Conservation (phyloP, 2,329 filamentous ascomycete species). For the Verticillium dahliae region DNA sequence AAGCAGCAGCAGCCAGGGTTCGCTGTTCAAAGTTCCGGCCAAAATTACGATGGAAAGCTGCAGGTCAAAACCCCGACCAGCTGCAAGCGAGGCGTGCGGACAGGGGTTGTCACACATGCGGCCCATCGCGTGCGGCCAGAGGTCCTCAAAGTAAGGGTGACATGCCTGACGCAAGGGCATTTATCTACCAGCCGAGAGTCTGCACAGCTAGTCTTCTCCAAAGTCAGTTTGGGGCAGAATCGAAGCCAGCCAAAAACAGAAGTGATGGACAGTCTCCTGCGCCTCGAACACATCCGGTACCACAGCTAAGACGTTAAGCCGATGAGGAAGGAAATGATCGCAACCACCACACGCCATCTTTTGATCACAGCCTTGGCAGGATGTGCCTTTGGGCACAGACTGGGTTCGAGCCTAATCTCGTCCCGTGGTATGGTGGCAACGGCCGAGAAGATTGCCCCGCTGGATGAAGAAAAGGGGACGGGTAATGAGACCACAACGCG, state of each 20-base stretch:
- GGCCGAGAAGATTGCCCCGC: not conserved
- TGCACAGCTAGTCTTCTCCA: not conserved
- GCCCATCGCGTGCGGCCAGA: not conserved
- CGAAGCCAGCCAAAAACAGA: not conserved
- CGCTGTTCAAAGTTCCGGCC: not conserved
- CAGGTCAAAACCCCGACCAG: not conserved
- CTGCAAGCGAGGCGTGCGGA: not conserved
- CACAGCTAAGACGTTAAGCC: not conserved
- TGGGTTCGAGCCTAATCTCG: not conserved
- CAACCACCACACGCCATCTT: not conserved
- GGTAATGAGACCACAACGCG: not conserved
- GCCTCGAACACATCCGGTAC: not conserved
- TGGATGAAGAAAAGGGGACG: not conserved
- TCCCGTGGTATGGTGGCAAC: not conserved
- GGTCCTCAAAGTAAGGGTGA: not conserved
- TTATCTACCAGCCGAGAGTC: not conserved
- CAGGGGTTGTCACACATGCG: not conserved
- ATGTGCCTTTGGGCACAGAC: not conserved
- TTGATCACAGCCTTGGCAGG: not conserved
- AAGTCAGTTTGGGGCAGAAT: not conserved
- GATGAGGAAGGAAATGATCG: not conserved
- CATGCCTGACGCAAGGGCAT: not conserved
- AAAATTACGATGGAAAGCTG: not conserved
- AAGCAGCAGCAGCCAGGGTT: not conserved
- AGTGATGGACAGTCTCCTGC: not conserved